These are phyloP conservation scores for Penicillium palitans DNA, from an alignment of 2,329 filamentous ascomycete genomes.

Conservation along the genomic window DNA sequence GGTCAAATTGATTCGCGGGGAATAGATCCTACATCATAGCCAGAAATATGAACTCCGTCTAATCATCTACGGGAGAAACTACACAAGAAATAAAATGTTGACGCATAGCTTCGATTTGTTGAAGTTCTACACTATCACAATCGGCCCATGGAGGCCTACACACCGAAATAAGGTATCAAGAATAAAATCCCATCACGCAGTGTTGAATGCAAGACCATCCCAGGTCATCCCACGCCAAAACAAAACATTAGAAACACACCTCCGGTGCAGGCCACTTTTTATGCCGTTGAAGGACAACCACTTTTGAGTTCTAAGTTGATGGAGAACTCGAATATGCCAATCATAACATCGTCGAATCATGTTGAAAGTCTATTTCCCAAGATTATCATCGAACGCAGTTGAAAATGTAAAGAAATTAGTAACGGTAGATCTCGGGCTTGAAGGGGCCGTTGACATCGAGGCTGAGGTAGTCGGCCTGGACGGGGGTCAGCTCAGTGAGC, in stretches of 20 bases:
- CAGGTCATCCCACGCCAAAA: slow-evolving; percentile 35
- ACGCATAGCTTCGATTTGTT: slow-evolving; percentile 17
- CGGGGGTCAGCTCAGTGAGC: slow-evolving; percentile 78
- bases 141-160: slow-evolving; percentile 20
- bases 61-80: not conserved
- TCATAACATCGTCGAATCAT: slow-evolving; percentile 62
- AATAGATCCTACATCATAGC: not conserved
- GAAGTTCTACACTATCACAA: slow-evolving; percentile 14
- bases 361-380: slow-evolving; percentile 51
- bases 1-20: slow-evolving; percentile 18
- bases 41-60: not conserved
- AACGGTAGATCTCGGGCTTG: slow-evolving; percentile 81
- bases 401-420: slow-evolving; percentile 54
- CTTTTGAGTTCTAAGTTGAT: slow-evolving; percentile 50
- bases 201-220: slow-evolving; percentile 44
- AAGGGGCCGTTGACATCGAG: slow-evolving; percentile 83
- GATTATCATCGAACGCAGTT: slow-evolving; percentile 31
- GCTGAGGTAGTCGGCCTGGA: slow-evolving; percentile 94
- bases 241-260: slow-evolving; percentile 29
- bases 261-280: slow-evolving; percentile 39
- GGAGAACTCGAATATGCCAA: slow-evolving; percentile 51
- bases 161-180: slow-evolving; percentile 25
- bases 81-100: slow-evolving; percentile 1
- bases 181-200: slow-evolving; percentile 30
- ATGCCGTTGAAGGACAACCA: slow-evolving; percentile 65